A percentile compares a stretch with the other conserved stretches of the same genome.
These are phyloP conservation scores for bread wheat (Triticum aestivum) DNA, from an alignment of 176 grass and related monocot genomes.

Conservation along the genomic window DNA sequence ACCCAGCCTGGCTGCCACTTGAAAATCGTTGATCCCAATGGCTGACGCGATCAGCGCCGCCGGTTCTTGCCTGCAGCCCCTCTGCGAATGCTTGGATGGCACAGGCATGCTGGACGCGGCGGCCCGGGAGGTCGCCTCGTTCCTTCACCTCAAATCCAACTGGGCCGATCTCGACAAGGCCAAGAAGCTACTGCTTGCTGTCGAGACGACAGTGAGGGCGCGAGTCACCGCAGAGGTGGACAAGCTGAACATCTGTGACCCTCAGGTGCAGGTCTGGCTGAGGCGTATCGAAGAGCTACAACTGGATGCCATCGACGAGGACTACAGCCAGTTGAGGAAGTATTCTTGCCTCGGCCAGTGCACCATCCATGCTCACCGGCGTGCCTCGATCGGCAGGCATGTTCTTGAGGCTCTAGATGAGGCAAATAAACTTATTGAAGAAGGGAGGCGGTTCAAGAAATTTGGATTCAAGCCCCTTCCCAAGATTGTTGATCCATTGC, in stretches of 20 bases:
- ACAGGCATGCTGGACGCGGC: slow-evolving; percentile 18
- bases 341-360: slow-evolving; percentile 43
- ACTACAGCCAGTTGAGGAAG: slow-evolving; percentile 1
- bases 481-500: slow-evolving; percentile 6
- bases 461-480: slow-evolving; percentile 35
- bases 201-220: neutral
- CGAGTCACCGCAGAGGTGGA: neutral
- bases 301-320: slow-evolving; percentile 29
- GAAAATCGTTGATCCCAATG: neutral
- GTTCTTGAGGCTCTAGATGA: slow-evolving; percentile 32
- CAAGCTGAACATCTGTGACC: slow-evolving; percentile 41
- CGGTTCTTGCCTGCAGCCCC: slow-evolving; percentile 18
- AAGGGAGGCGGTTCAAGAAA: slow-evolving; percentile 18
- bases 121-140: slow-evolving; percentile 21
- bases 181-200: neutral
- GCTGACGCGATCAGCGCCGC: slow-evolving; percentile 5
- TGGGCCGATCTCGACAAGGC: slow-evolving; percentile 31
- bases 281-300: slow-evolving; percentile 26
- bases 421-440: slow-evolving; percentile 30
- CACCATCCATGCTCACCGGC: slow-evolving; percentile 27
- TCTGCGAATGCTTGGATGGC: slow-evolving; percentile 28
- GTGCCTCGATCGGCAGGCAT: slow-evolving; percentile 33
- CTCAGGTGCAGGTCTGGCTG: slow-evolving; percentile 51
- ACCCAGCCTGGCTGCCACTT: neutral
- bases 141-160: slow-evolving; percentile 45